Conservation (phyloP, 176 grass and related monocot genomes). For the Alopecurus myosuroides region DNA sequence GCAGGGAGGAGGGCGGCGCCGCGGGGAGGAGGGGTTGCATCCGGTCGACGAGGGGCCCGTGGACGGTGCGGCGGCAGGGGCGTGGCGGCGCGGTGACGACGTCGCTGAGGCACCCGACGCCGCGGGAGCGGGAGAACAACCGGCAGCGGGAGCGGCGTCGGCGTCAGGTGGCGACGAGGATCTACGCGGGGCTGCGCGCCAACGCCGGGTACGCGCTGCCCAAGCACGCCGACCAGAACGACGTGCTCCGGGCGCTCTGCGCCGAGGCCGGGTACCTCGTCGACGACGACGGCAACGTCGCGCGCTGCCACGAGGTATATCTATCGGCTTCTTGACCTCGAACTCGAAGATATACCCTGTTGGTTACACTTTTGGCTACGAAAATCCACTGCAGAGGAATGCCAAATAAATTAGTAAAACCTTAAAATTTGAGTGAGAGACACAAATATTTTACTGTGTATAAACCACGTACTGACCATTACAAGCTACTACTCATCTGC, state of each 20-base stretch:
- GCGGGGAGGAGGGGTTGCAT: constrained; percentile 59
- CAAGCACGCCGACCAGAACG: constrained; percentile 91
- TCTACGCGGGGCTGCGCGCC: constrained; percentile 65
- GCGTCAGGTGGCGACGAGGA: constrained; percentile 55
- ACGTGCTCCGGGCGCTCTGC: constrained; percentile 78
- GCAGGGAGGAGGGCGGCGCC: constrained; percentile 15
- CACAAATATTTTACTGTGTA: too few relatives aligned
- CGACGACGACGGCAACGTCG: constrained; percentile 71
- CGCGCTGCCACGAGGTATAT: constrained; percentile 33
- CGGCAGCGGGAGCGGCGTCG: constrained; percentile 60
- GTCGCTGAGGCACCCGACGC: constrained; percentile 63
- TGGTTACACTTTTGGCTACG: too few relatives aligned
- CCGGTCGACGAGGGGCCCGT: constrained; percentile 61
- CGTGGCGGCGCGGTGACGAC: constrained; percentile 40
- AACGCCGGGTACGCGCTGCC: constrained; percentile 62
- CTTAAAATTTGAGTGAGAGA: too few relatives aligned
- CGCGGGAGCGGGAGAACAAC: constrained; percentile 83
- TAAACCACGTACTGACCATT: too few relatives aligned
- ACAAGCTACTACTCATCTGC: too few relatives aligned
- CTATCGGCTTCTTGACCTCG: too few relatives aligned
- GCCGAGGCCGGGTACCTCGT: constrained; percentile 74
- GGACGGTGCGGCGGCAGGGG: constrained; percentile 53
- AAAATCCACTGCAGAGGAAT: too few relatives aligned
- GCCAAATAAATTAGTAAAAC: too few relatives aligned
- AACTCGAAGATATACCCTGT: background rate